Evolutionary conservation across 2,329 filamentous ascomycete genomes (phyloP).

Genomic region (Cladosporium sp.): DNA sequence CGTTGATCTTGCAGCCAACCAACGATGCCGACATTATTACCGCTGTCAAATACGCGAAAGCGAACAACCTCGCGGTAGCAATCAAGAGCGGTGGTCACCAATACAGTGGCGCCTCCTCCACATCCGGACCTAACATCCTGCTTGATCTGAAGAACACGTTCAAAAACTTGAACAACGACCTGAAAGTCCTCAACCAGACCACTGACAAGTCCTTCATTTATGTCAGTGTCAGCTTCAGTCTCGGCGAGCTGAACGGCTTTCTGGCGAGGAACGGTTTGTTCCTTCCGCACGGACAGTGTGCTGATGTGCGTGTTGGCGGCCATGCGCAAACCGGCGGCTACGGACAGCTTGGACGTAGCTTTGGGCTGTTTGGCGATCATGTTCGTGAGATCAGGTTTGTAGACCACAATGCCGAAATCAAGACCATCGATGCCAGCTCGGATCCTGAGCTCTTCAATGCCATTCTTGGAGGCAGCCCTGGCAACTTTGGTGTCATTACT

Average conservation of each 20-base stretch:
- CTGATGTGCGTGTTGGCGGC: slow-evolving; percentile 43
- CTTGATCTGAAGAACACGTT: slow-evolving; percentile 42
- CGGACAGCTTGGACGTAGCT: slow-evolving; percentile 44
- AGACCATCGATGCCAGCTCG: slow-evolving; percentile 23
- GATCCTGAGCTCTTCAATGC: slow-evolving; percentile 30
- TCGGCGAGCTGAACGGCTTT: slow-evolving; percentile 42
- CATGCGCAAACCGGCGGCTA: slow-evolving; percentile 48
- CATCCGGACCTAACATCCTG: slow-evolving; percentile 42
- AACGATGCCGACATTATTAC: slow-evolving; percentile 40
- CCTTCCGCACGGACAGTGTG: slow-evolving; percentile 45
- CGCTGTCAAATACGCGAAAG: slow-evolving; percentile 39
- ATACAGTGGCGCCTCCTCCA: slow-evolving; percentile 48
- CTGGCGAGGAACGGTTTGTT: slow-evolving; percentile 39
- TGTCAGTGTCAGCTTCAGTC: slow-evolving; percentile 31
- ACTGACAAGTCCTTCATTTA: slow-evolving; percentile 34
- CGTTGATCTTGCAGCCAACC: slow-evolving; percentile 41
- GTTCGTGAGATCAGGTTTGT: slow-evolving; percentile 28
- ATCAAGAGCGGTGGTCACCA: slow-evolving; percentile 47
- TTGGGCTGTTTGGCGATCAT: slow-evolving; percentile 34
- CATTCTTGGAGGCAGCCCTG: slow-evolving; percentile 31
- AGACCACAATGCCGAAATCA: slow-evolving; percentile 25
- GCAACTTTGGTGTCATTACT: slow-evolving; percentile 32
- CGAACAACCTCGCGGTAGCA: slow-evolving; percentile 40
- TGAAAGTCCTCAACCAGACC: slow-evolving; percentile 25
- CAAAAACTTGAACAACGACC: slow-evolving; percentile 27